phyloP scores from a whole-genome alignment of 495 filamentous ascomycete species.

The Bathelium albidoporum region DNA sequence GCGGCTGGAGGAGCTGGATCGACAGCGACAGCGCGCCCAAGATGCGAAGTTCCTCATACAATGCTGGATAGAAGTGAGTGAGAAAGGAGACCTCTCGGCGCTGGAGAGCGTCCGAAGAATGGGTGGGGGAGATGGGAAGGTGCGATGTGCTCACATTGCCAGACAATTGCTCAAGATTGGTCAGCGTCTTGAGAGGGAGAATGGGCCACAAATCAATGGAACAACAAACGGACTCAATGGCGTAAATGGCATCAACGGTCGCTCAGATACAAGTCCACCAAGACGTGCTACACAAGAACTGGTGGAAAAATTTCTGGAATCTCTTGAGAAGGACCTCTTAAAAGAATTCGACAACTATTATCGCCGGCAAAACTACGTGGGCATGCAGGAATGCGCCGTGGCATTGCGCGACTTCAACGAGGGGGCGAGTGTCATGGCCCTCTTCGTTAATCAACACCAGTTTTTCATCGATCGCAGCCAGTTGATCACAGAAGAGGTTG shows the following conservation, averaged over 20 bases:
- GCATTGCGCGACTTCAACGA: constrained; percentile 94
- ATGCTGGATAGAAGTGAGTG: constrained; percentile 89
- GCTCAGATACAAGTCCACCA: constrained; percentile 30
- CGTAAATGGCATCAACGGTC: constrained; percentile 44
- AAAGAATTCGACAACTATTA: constrained; percentile 97
- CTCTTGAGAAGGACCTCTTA: constrained; percentile 85
- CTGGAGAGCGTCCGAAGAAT: constrained; percentile 71
- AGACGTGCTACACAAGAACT: constrained; percentile 67
- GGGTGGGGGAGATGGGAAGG: constrained; percentile 73
- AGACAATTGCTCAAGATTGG: constrained; percentile 81
- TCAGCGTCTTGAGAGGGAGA: constrained; percentile 65
- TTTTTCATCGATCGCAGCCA: constrained; percentile 95
- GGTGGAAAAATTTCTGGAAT: constrained; percentile 95
- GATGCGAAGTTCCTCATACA: constrained; percentile 92
- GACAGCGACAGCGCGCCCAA: constrained; percentile 75
- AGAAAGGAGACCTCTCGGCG: constrained; percentile 66
- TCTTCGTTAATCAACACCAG: constrained; percentile 97
- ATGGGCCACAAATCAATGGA: constrained; percentile 52
- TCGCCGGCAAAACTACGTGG: constrained; percentile 82
- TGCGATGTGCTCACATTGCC: constrained; percentile 81
- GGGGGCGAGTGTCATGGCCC: constrained; percentile 81
- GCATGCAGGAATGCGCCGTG: constrained; percentile 78
- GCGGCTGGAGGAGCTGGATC: constrained; percentile 84
- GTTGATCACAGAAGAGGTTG: constrained; percentile 83
- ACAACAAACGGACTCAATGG: constrained; percentile 25